phyloP scores from a whole-genome alignment of 106 monocot species.

The Cymbidium sinense region DNA sequence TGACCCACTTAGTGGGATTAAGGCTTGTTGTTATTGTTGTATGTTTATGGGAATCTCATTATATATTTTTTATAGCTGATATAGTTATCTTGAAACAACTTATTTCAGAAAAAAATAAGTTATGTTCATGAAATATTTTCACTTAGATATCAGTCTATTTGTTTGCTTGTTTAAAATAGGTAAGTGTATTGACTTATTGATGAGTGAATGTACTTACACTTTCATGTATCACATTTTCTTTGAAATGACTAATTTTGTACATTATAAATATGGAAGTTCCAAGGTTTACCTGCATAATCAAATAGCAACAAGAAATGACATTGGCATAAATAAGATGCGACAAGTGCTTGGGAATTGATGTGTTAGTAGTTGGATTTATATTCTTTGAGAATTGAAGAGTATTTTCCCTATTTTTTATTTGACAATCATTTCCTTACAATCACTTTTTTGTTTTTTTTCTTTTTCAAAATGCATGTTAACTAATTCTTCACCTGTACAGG shows the following conservation, averaged over 20 bases:
- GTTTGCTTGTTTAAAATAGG: not conserved
- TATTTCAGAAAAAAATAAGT: not conserved
- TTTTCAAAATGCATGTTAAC: not conserved
- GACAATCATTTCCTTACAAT: not conserved
- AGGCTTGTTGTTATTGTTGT: too few relatives aligned
- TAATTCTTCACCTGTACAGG: constrained; percentile 30
- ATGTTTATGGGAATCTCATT: not conserved
- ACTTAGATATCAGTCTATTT: not conserved
- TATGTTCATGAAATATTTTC: not conserved
- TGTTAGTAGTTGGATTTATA: not conserved
- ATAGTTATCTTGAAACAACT: not conserved
- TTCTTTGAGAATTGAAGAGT: not conserved
- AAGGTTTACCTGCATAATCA: not conserved
- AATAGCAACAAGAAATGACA: not conserved
- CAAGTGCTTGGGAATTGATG: not conserved
- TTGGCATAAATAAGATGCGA: constrained; percentile 1
- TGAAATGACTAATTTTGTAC: not conserved
- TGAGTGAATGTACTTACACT: not conserved
- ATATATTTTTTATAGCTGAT: not conserved
- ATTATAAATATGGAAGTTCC: not conserved
- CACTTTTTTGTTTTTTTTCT: constrained; percentile 6
- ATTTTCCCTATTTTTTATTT: not conserved
- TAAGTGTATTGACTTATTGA: not conserved
- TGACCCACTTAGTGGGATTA: too few relatives aligned
- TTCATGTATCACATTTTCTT: not conserved